These are phyloP conservation scores for Mortierella polycephala DNA, from an alignment of 371 early-diverging fungal species.

Conservation along the genomic window DNA sequence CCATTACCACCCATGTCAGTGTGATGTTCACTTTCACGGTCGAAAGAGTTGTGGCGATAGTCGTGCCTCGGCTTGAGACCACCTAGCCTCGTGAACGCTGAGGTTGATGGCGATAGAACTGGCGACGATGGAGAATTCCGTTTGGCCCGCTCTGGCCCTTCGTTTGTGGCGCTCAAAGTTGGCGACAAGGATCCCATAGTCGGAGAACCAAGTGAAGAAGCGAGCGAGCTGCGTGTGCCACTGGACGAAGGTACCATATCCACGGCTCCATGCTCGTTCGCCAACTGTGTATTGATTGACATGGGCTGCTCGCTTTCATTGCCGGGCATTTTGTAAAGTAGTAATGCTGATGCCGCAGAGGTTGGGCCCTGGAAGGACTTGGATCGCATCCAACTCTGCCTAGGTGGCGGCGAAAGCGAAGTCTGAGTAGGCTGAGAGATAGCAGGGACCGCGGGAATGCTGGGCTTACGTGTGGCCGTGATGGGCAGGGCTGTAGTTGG, in stretches of 20 bases:
- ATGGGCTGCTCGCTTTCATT: neutral
- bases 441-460: conserved; percentile 4
- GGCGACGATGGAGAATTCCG: conserved; percentile 9
- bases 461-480: conserved; percentile 26
- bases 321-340: neutral
- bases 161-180: conserved; percentile 8
- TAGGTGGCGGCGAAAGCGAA: conserved; percentile 47
- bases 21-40: conserved; percentile 7
- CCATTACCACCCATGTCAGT: neutral
- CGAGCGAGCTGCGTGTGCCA: conserved; percentile 19
- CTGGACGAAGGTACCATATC: conserved; percentile 5
- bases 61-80: conserved; percentile 14
- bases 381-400: conserved; percentile 45
- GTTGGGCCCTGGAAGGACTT: conserved; percentile 44
- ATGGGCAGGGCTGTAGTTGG: conserved; percentile 9
- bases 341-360: conserved; percentile 6
- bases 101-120: conserved; percentile 1
- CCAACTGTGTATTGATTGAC: conserved; percentile 19
- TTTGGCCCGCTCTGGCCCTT: neutral
- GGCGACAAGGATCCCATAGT: conserved; percentile 20
- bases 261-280: conserved; percentile 9
- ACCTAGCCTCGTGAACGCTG: conserved; percentile 5
- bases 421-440: conserved; percentile 23
- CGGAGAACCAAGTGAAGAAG: conserved; percentile 27
- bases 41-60: conserved; percentile 19